phyloP scores from a whole-genome alignment of 371 early-diverging fungal genomes.

The Gilbertella persicaria region DNA sequence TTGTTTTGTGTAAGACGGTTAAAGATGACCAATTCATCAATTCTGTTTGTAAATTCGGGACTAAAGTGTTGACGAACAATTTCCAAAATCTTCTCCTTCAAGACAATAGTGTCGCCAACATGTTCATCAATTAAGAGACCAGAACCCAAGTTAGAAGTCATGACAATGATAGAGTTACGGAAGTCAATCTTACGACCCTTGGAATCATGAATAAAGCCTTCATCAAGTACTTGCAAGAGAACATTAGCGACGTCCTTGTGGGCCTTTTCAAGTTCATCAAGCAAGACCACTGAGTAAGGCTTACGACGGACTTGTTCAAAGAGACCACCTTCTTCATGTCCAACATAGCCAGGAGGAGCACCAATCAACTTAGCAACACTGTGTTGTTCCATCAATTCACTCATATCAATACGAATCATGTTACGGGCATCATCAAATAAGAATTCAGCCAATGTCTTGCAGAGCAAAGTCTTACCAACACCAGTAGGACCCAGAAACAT shows the following conservation, averaged over 20 bases:
- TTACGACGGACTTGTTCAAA: conserved; percentile 90
- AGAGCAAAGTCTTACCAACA: conserved; percentile 82
- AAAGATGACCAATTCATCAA: conserved; percentile 87
- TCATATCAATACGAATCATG: conserved; percentile 92
- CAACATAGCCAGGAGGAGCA: conserved; percentile 90
- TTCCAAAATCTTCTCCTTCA: conserved; percentile 64
- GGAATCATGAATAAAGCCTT: conserved; percentile 88
- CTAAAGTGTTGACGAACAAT: conserved; percentile 82
- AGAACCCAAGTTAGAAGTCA: conserved; percentile 86
- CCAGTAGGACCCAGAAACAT: conserved; percentile 95
- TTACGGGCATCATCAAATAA: conserved; percentile 86
- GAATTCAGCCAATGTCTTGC: conserved; percentile 87
- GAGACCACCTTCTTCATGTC: conserved; percentile 84
- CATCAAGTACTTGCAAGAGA: conserved; percentile 87
- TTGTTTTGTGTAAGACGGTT: conserved; percentile 73
- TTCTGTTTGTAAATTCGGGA: conserved; percentile 91
- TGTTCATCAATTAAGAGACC: conserved; percentile 49
- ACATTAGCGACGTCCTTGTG: conserved; percentile 81
- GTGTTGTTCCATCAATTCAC: conserved; percentile 84
- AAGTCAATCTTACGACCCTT: conserved; percentile 87
- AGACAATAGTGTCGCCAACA: conserved; percentile 36
- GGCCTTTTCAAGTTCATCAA: conserved; percentile 96
- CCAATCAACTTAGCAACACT: conserved; percentile 89
- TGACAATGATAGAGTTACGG: conserved; percentile 91
- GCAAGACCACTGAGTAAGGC: conserved; percentile 85